Evolutionary conservation across 768 basidiomycete species (phyloP).

Genomic region (Coprinopsis sp.): DNA sequence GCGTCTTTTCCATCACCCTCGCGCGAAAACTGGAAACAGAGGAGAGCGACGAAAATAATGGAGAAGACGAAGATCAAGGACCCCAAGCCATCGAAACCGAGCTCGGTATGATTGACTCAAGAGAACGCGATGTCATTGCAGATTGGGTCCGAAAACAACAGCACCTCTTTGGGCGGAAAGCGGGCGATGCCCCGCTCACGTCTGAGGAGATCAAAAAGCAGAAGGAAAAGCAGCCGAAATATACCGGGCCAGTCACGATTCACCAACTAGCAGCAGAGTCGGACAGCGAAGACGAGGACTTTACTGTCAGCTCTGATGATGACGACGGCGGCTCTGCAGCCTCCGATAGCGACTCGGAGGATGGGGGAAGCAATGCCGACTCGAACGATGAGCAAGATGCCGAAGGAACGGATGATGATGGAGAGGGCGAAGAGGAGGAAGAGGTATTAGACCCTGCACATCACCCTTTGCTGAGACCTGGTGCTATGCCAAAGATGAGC

Average conservation of each 20-base stretch:
- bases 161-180: slow-evolving; percentile 48
- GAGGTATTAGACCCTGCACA: slow-evolving; percentile 47
- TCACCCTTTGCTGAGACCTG: slow-evolving; percentile 62
- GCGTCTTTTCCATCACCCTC: slow-evolving; percentile 62
- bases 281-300: slow-evolving; percentile 45
- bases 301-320: slow-evolving; percentile 30
- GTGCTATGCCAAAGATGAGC: slow-evolving; percentile 68
- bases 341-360: slow-evolving; percentile 17
- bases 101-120: slow-evolving; percentile 68
- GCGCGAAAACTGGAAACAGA: slow-evolving; percentile 27
- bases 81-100: slow-evolving; percentile 46
- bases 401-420: slow-evolving; percentile 20
- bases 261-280: slow-evolving; percentile 28
- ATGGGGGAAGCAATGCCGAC: slow-evolving; percentile 20
- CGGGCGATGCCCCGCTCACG: slow-evolving; percentile 13
- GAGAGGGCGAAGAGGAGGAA: slow-evolving; percentile 28
- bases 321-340: slow-evolving; percentile 20
- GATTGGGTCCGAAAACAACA: slow-evolving; percentile 61
- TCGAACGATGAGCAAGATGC: slow-evolving; percentile 25
- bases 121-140: slow-evolving; percentile 59
- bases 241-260: slow-evolving; percentile 26
- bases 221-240: slow-evolving; percentile 10
- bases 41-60: slow-evolving; percentile 25
- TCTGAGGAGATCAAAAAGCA: slow-evolving; percentile 8
- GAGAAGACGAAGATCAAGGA: background rate